phyloP scores from a whole-genome alignment of 768 basidiomycete genomes.

The Mycena venus region DNA sequence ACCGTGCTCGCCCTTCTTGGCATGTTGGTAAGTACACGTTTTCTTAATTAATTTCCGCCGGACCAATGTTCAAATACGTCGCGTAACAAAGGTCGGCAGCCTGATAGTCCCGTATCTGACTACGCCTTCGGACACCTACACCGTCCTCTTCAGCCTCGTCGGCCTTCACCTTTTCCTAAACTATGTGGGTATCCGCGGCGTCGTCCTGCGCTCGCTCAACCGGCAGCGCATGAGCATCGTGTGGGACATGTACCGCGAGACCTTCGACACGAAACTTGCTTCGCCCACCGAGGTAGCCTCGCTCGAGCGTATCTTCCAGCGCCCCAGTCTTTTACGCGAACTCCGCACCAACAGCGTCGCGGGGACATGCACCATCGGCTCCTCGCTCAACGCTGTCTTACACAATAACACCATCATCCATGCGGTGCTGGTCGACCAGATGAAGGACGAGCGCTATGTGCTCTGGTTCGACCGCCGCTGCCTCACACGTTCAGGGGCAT shows the following conservation, averaged over 20 bases:
- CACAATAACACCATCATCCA: conserved; percentile 38
- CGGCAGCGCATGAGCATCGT: conserved; percentile 68
- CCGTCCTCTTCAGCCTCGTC: conserved; percentile 64
- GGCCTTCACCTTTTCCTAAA: conserved; percentile 69
- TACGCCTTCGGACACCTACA: conserved; percentile 62
- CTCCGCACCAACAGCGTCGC: conserved; percentile 45
- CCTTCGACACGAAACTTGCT: conserved; percentile 29
- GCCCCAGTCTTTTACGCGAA: conserved; percentile 55
- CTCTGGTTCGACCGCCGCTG: conserved; percentile 62
- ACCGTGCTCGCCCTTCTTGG: conserved; percentile 77
- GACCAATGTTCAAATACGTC: neutral
- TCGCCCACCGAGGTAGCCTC: conserved; percentile 56
- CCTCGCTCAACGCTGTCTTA: conserved; percentile 54
- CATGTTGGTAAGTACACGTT: conserved; percentile 65
- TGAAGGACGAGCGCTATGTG: conserved; percentile 62
- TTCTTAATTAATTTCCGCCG: neutral
- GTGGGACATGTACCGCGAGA: conserved; percentile 59
- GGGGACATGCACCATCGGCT: conserved; percentile 66
- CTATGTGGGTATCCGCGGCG: conserved; percentile 70
- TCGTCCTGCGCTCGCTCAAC: conserved; percentile 71
- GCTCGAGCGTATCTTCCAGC: conserved; percentile 60
- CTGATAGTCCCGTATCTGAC: conserved; percentile 70
- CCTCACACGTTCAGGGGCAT: conserved; percentile 28
- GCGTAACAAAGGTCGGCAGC: conserved; percentile 63
- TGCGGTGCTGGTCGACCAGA: conserved; percentile 52